Evolutionary conservation across 169 alveolate genomes (phyloP), one percentile per base, ranked within the genome.

Genomic region (Nephromyces sp.): DNA sequence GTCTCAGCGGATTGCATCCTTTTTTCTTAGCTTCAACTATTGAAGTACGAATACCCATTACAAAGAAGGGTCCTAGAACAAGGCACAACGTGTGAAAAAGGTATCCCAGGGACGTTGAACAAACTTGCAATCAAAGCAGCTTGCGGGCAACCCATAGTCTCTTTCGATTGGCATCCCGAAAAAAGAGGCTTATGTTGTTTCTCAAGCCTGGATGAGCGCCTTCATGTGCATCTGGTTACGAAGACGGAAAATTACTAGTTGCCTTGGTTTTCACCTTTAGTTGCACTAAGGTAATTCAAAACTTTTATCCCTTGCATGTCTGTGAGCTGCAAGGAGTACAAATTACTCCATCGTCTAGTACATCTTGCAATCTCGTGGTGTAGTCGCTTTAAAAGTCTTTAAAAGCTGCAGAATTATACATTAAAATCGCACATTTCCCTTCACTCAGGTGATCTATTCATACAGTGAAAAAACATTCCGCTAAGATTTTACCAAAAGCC

Each of bases 151-250:
- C 99, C 99, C 3, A 84, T 95, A 64, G 89, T 88, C 28, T 83
- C 93, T 22, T 87, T 89, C 66, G 97, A 90, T 79, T 91, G 97
- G 96, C 84, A 84, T 74, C 76, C 71, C 53, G 75, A 85, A 70
- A 84, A 85, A 76, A 61, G 77, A 1, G 93, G 93, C 3, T 84
- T 88, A 24, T 80, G 86, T 22, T 84, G 67, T 35, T 74, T 82
- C 25, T 89, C 91, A 32, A 87, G 96, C 22, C 87, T 95, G 8
- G 99, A 95, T 77, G 93, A 93, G 76, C 84, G 93, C 31, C 87
- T 90, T 66, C 89, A 90, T 74, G 92, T 95, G 25, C 78, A 73
- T 43, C 74, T 86, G 24, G 74, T 74, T 32, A 75, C 86, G 25
- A 81, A 81, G 67, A 70, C 77, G 22, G 3, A 70, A 52, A 57